A percentile compares a stretch with the other conserved stretches of the same genome.
Evolutionary conservation across 2,329 filamentous ascomycete species (phyloP).

Genomic region (Pseudogymnoascus sp.): DNA sequence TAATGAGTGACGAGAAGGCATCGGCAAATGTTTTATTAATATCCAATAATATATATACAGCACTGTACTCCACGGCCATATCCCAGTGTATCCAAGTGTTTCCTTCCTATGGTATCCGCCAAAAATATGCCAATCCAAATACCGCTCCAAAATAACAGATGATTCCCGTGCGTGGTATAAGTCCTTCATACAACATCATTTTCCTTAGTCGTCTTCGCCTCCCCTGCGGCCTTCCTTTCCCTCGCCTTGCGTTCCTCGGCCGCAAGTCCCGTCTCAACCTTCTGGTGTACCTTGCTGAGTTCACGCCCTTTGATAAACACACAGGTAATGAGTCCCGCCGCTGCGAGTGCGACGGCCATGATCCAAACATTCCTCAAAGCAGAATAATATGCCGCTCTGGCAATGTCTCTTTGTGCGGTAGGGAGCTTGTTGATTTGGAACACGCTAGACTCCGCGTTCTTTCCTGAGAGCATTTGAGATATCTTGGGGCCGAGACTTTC

Average conservation of each 20-base stretch:
- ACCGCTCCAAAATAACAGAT: not conserved
- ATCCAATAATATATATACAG: too few relatives aligned
- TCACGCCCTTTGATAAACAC: constrained; percentile 37
- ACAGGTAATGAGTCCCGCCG: constrained; percentile 33
- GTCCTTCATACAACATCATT: not conserved
- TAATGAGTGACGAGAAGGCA: not conserved
- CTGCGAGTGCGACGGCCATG: constrained; percentile 26
- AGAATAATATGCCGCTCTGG: constrained; percentile 19
- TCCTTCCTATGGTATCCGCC: not conserved
- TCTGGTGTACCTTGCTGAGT: constrained; percentile 43
- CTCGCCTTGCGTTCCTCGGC: constrained; percentile 17
- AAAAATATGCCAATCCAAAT: not conserved
- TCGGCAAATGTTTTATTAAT: not conserved
- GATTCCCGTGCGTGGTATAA: not conserved
- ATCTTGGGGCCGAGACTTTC: constrained; percentile 19
- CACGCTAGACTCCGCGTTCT: constrained; percentile 24
- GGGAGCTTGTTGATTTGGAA: constrained; percentile 22
- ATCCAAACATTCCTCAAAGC: constrained; percentile 27
- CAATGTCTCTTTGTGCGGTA: constrained; percentile 18
- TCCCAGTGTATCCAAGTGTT: not conserved
- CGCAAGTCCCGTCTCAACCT: constrained; percentile 41
- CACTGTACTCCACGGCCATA: too few relatives aligned
- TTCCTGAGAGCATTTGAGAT: constrained; percentile 22
- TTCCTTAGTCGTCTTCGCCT: constrained; percentile 13
- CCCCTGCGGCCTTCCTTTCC: constrained; percentile 14